phyloP scores from a whole-genome alignment of 345 rosid species.

The Linum usitatissimum region DNA sequence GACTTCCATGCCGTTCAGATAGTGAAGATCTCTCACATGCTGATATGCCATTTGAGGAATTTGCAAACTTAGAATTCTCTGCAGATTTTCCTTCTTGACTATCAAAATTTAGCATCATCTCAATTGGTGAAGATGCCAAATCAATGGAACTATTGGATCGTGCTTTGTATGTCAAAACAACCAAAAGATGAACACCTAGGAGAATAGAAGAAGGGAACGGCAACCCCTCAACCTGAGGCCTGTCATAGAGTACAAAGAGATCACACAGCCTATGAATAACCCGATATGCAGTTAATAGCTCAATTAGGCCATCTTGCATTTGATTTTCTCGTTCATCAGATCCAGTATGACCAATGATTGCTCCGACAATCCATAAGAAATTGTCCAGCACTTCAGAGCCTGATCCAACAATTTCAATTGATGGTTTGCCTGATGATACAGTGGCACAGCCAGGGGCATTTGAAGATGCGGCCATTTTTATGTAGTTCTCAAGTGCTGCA shows the following conservation, averaged over 20 bases:
- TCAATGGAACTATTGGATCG: slow-evolving; percentile 28
- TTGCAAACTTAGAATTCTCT: slow-evolving; percentile 18
- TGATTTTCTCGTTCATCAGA: slow-evolving; percentile 49
- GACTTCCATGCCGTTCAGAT: slow-evolving; percentile 22
- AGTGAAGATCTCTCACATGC: slow-evolving; percentile 23
- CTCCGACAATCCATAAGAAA: slow-evolving; percentile 44
- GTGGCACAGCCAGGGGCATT: slow-evolving; percentile 30
- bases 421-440: slow-evolving; percentile 36
- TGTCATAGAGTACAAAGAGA: slow-evolving; percentile 68
- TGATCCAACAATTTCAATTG: slow-evolving; percentile 51
- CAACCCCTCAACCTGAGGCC: slow-evolving; percentile 75
- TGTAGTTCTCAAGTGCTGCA: slow-evolving; percentile 64
- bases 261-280: slow-evolving; percentile 58
- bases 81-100: slow-evolving; percentile 22
- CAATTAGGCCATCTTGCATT: slow-evolving; percentile 64
- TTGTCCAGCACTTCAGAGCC: slow-evolving; percentile 57
- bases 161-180: slow-evolving; percentile 44
- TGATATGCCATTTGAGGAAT: slow-evolving; percentile 20
- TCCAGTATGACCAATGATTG: slow-evolving; percentile 44
- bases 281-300: slow-evolving; percentile 58
- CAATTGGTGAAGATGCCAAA: slow-evolving; percentile 36
- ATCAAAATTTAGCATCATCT: slow-evolving; percentile 17
- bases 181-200: slow-evolving; percentile 50
- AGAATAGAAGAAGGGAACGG: slow-evolving; percentile 68
- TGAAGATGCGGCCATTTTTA: slow-evolving; percentile 62